These are phyloP conservation scores for Cercospora beticola DNA, from an alignment of 2,329 filamentous ascomycete species.

Conservation along the genomic window DNA sequence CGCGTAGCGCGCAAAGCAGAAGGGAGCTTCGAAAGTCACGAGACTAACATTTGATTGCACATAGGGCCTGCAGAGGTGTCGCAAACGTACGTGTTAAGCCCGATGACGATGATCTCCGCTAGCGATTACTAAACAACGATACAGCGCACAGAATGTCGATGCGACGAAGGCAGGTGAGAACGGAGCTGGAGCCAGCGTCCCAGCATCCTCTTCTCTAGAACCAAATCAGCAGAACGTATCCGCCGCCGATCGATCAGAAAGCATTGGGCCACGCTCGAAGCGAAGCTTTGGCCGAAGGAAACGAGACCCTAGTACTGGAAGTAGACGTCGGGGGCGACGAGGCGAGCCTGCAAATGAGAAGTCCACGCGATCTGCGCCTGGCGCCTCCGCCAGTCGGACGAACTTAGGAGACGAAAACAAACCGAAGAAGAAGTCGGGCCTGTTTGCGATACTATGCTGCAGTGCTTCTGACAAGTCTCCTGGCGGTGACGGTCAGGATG, in stretches of 20 bases:
- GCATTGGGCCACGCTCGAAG: slow-evolving; percentile 47
- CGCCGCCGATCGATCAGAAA: slow-evolving; percentile 40
- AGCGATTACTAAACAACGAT: not conserved
- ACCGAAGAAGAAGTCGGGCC: slow-evolving; percentile 45
- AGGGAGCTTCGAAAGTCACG: not conserved
- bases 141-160: slow-evolving; percentile 22
- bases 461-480: slow-evolving; percentile 61
- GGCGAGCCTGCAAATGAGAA: slow-evolving; percentile 43
- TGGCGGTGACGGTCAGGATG: slow-evolving; percentile 55
- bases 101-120: not conserved
- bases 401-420: slow-evolving; percentile 36
- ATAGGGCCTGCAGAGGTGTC: slow-evolving; percentile 27
- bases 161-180: slow-evolving; percentile 6
- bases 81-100: slow-evolving; percentile 23
- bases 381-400: slow-evolving; percentile 27
- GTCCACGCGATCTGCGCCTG: slow-evolving; percentile 36
- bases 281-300: slow-evolving; percentile 48
- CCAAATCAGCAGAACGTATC: not conserved
- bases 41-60: slow-evolving; percentile 9
- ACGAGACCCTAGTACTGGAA: slow-evolving; percentile 48
- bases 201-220: not conserved
- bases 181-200: not conserved
- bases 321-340: slow-evolving; percentile 46
- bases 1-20: not conserved
- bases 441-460: slow-evolving; percentile 64